Evolutionary conservation across 164 flowering plant species (phyloP).

Genomic region (Berberis vulgaris): DNA sequence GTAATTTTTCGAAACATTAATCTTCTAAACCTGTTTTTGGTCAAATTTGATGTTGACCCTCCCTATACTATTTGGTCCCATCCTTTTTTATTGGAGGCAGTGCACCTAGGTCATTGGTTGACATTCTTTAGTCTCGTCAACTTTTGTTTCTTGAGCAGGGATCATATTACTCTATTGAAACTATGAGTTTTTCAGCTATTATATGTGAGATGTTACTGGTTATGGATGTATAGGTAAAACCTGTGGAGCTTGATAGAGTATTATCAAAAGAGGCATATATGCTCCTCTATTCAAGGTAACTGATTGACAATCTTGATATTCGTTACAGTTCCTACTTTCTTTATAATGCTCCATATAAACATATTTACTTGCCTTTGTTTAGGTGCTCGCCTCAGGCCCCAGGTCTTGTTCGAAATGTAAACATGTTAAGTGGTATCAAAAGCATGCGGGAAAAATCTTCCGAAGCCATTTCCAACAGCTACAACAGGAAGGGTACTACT

Average conservation of each 20-base stretch:
- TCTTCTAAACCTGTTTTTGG: too few relatives aligned
- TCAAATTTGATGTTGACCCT: too few relatives aligned
- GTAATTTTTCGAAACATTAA: slow-evolving; percentile 30
- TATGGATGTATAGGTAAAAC: slow-evolving; percentile 41
- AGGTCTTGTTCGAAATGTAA: slow-evolving; percentile 32
- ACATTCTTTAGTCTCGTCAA: too few relatives aligned
- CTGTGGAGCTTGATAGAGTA: slow-evolving; percentile 68
- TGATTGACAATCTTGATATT: not conserved
- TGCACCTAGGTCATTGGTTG: too few relatives aligned
- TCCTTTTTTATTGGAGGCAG: too few relatives aligned
- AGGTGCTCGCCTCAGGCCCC: slow-evolving; percentile 85
- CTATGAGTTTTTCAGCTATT: too few relatives aligned
- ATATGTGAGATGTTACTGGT: not conserved
- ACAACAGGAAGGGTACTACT: not conserved
- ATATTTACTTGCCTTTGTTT: not conserved
- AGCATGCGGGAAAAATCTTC: slow-evolving; percentile 9
- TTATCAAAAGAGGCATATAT: slow-evolving; percentile 72
- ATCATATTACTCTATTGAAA: too few relatives aligned
- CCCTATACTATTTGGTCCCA: too few relatives aligned
- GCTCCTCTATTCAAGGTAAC: slow-evolving; percentile 85
- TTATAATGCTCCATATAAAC: not conserved
- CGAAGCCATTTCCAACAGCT: slow-evolving; percentile 4
- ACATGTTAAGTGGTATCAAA: slow-evolving; percentile 21
- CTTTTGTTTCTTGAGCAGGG: too few relatives aligned
- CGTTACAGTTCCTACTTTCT: not conserved